phyloP scores from a whole-genome alignment of 257 asterid genomes.

The Nicotiana tabacum region DNA sequence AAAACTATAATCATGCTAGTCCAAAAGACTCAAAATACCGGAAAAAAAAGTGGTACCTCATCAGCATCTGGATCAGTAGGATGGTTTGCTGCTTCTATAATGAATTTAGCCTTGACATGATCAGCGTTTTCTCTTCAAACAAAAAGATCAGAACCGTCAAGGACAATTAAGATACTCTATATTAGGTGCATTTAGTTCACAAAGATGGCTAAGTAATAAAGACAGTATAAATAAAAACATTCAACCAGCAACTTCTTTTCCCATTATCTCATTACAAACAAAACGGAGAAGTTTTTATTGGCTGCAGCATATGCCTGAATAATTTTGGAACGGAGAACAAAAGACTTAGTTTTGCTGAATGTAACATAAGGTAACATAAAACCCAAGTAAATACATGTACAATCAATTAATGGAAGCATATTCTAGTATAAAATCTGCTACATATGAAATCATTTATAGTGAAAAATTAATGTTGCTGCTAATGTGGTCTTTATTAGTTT shows the following conservation, averaged over 20 bases:
- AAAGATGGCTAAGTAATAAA: background rate
- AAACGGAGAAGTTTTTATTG: background rate
- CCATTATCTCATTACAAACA: background rate
- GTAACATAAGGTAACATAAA: background rate
- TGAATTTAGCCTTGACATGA: constrained; percentile 61
- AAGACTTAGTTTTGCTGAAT: background rate
- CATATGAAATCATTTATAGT: background rate
- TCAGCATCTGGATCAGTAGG: constrained; percentile 96
- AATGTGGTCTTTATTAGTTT: background rate
- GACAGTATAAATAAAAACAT: background rate
- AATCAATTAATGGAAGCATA: background rate
- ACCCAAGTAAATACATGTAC: background rate
- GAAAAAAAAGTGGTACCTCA: constrained; percentile 44
- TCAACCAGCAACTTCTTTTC: background rate
- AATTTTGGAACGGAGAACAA: background rate
- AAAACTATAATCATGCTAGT: background rate
- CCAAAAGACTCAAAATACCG: background rate
- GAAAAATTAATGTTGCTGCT: background rate
- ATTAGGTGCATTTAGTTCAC: background rate
- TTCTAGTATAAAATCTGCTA: background rate
- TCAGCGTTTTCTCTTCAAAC: constrained; percentile 71
- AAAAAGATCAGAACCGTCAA: constrained; percentile 8
- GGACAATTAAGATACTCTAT: background rate
- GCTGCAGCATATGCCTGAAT: background rate
- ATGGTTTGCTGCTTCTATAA: constrained; percentile 90